Base-by-base conservation (phyloP, 345 rosid genomes). In the Excoecaria agallocha region DNA sequence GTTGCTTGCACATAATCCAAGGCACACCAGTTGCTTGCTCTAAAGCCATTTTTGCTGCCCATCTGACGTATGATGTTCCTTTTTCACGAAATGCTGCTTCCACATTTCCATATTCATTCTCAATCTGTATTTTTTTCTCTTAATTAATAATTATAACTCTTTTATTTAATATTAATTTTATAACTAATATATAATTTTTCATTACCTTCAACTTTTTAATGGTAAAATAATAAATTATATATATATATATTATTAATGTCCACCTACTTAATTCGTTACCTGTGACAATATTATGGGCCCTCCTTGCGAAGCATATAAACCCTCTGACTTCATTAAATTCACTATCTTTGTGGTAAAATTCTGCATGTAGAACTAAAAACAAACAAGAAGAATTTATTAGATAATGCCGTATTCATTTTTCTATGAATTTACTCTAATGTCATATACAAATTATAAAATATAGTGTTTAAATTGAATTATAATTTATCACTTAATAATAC, bases 1-100 rank as follows among this genome's bases (percentile, higher is more conserved):
- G 74, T 81, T 93, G 97, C 87, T 93, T 93, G 85, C 98, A 91
- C 97, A 93, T 93, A 51, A 86, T 85, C 96, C 98, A 93, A 2
- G 98, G 98, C 41, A 88, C 93, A 15, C 96, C 96, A 4, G 96
- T 91, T 9, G 88, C 81, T 57, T 90, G 90, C 24, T 83, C 90
- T 54, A 87, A 89, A 1, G 91, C 91, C 91, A 93, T 69, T 55
- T 80, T 64, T 41, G 93, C 96, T 20, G 96, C 91, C 98, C 98
- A 93, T 3, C 64, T 85, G 24, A 91, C 84, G 41, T 93, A 93
- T 22, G 88, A 69, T 19, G 81, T 84, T 51, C 98, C 98, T 35
- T 82, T 80, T 55, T 85, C 79, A 10, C 51, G 59, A 77, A 90
- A 93, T 64, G 90, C 86, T 63, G 78, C 76, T 60, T 85, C 90